Base-by-base conservation (phyloP, 2,329 filamentous ascomycete genomes). In the Fusarium lyarnte region DNA sequence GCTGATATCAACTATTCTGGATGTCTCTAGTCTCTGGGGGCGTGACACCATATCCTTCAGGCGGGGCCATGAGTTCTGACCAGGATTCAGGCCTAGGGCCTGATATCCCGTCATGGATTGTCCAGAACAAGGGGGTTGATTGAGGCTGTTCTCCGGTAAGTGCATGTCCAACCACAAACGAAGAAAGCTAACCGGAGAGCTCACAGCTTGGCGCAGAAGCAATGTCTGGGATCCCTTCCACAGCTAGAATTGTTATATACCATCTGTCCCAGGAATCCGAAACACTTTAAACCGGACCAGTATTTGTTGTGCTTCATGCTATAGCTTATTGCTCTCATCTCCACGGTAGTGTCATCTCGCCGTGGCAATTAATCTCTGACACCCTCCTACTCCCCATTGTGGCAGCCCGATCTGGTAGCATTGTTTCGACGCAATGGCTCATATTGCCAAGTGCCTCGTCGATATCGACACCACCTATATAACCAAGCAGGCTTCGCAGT, bases 401-500 rank as follows among this genome's bases (percentile, higher is more conserved):
- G 70, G 73, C 69, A 43, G 58, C 39, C 61, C 62, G 58, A 71
- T 58, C 59, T 63, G 52, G 70, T 70, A 72, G 58, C 52, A 66
- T 73, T 66, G 68, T 74, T 72, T 75, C 67, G 69, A 76, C 74
- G 72, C 79, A 80, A 91, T 91, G 89, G 87, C 88, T 81, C 89
- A 91, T 80, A 90, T 91, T 80, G 87, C 86, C 79, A 86, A 83
- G 76, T 90, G 88, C 79, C 84, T 91, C 82, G 82, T 86, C 74
- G 84, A 86, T 75, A 78, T 79, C 65, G 85, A 87, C 75, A 78
- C 81, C 67, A 83, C 80, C 78, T 84, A 87, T 86, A 87, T 88
- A 84, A 84, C 84, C 74, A 86, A 84, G 79, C 82, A 83, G 64
- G 78, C 83, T 71, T 85, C 87, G 63, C 81, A 84, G 66, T 77